Evolutionary conservation across 2,329 filamentous ascomycete species (phyloP), one percentile per base, ranked within the genome.

Genomic region (Fusarium sp.): DNA sequence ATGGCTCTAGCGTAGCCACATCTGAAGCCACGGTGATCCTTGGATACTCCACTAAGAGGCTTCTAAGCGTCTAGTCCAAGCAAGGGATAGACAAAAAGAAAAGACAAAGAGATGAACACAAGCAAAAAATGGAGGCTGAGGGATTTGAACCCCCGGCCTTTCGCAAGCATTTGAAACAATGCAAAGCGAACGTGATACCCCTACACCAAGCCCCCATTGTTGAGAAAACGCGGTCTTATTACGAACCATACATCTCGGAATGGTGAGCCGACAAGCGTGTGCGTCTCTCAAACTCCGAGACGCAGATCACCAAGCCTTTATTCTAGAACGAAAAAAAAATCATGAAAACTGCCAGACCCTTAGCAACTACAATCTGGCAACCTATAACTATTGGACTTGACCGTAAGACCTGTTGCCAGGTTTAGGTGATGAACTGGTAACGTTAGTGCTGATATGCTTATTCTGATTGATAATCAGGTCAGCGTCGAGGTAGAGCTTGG

Each of bases 61-160:
- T 10, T 10, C 9, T 8, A 4, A 27, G 13, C 30, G 30, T 8
- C 32, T 34, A 37, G 34, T 37, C 34, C 34, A n/a, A n/a, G 34
- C 18, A 12, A 2, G 18, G 34, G 2, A 37, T 11, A n/a, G 34
- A 1, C 8, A 45, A 45, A 45, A 14, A 24, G 4, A 25, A 16
- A 22, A 45, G 12, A 10, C 7, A 5, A 46, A n/a, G 18, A 12
- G 3, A 29, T n/a, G 4, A 5, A 45, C 0, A 12, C 4, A 11
- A 3, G n/a, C 52, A 57, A 60, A 60, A 60, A 60, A 37, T 61
- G 57, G 57, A 61, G 57, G 41, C 57, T 48, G 25, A 61, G 57
- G 53, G 57, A 61, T 61, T 61, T 58, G 57, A 61, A 61, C 57
- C 57, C 57, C 54, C 32, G 57, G 12, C 57, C 57, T 58, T 58